Evolutionary conservation across 768 basidiomycete genomes (phyloP), one percentile per base, ranked within the genome.

Genomic region (Russula virescens): DNA sequence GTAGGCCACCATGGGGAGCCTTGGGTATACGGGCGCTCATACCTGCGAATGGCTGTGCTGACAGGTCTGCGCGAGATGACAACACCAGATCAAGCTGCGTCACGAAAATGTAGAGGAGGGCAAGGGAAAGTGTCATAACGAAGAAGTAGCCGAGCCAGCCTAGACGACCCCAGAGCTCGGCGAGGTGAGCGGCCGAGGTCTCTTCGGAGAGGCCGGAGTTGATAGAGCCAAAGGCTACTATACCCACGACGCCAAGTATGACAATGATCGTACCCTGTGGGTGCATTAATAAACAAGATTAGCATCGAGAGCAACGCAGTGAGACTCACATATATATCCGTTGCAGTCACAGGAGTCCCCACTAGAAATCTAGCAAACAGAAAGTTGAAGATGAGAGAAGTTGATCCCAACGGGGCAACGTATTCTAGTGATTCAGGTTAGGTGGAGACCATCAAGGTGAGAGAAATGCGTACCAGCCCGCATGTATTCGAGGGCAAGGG

Each of bases 331-430:
- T 89, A 87, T 40, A 94, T 89, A 71, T 95, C 93, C 40, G 82
- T 88, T 60, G 76, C 83, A 47, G 89, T 92, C 43, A 95, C 89
- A 1, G 91, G 89, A 6, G 88, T 91, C 42, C 90, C 91, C 7
- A 92, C 87, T 62, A 93, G 81, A 70, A 93, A 89, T 68, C 89
- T 84, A 42, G 96, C 96, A 72, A 97, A 96, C 42, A 97, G 79
- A 72, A 97, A 95, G 73, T 98, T 98, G 79, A 98, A 98, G 60
- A 98, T 85, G 65, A 98, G 84, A 14, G 93, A 91, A 13, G 93
- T 89, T 0, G 92, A 93, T 16, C 96, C 95, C 5, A 98, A 81
- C 2, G 95, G 95, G 1, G 96, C 96, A 60, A 98, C 95, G 73
- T 97, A 98, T 83, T 96, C 91, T 85, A 74, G 16, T 18, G 60